A percentile compares a stretch with the other conserved stretches of the same genome.
Conservation (phyloP, 306 rosid genomes). For the Inga laurina region DNA sequence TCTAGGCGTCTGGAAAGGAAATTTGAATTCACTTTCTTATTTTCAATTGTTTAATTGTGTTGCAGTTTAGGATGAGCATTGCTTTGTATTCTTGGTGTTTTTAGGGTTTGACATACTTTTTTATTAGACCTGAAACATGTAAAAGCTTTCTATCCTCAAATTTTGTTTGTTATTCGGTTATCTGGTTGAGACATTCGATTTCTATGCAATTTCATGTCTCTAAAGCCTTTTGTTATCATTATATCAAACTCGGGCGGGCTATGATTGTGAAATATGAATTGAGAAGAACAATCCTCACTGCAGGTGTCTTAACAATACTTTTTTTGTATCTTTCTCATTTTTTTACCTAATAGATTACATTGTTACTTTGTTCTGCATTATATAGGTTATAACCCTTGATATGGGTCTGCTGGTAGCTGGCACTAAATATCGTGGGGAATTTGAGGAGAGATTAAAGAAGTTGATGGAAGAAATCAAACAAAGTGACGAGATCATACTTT, state of each 20-base stretch:
- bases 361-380: conserved; percentile 29
- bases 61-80: not conserved
- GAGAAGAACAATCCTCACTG: not conserved
- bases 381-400: conserved; percentile 91
- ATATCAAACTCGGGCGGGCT: not conserved
- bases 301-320: not conserved
- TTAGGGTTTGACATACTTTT: not conserved
- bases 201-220: not conserved
- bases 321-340: not conserved
- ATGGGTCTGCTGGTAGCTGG: conserved; percentile 99
- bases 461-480: conserved; percentile 98
- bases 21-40: not conserved
- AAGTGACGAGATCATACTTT: conserved; percentile 91
- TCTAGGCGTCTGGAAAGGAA: conserved; percentile 2
- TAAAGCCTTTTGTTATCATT: not conserved
- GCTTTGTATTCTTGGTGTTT: not conserved
- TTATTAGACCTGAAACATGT: not conserved
- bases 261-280: not conserved
- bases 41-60: not conserved
- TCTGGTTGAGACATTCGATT: not conserved
- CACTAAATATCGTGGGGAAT: conserved; percentile 98
- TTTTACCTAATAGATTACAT: not conserved
- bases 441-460: conserved; percentile 92
- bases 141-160: not conserved
- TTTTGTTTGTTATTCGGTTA: not conserved